A percentile compares a stretch with the other conserved stretches of the same genome.
Evolutionary conservation across 805 yeast species (phyloP).

Genomic region (Lipomyces sp.): DNA sequence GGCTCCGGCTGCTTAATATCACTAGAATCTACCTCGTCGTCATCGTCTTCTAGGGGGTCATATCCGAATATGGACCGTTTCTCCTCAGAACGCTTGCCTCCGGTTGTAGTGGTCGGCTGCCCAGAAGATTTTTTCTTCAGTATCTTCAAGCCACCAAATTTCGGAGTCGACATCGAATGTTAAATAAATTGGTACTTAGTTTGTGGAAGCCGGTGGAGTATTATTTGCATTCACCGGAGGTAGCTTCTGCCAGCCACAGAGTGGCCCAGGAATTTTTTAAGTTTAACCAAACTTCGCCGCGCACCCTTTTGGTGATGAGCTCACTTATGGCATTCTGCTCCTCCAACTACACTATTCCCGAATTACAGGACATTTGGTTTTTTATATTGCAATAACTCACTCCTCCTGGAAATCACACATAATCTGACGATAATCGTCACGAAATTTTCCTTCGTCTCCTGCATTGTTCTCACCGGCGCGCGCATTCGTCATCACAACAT

Average conservation of each 20-base stretch:
- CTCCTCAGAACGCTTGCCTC: neutral
- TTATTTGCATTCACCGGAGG: neutral
- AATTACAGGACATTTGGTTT: no score
- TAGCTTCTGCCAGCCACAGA: neutral
- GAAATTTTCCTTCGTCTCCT: no score
- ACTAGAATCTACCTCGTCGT: constrained; percentile 7
- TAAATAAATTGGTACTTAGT: neutral
- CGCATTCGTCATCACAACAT: neutral
- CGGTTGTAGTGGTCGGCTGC: neutral
- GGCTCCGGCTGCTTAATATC: neutral
- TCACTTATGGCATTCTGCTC: neutral
- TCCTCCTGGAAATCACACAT: neutral
- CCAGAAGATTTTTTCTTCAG: constrained; percentile 10
- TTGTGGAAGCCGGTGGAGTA: neutral
- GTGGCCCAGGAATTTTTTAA: neutral
- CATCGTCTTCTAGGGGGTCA: constrained; percentile 19
- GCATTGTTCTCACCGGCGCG: neutral
- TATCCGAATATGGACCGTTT: constrained; percentile 18
- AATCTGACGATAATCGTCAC: neutral
- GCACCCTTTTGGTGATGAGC: neutral
- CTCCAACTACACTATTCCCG: neutral
- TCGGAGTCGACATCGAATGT: constrained; percentile 4
- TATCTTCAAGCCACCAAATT: constrained; percentile 16
- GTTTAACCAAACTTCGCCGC: neutral
- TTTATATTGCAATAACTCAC: no score